phyloP scores from a whole-genome alignment of 1,284 basidiomycete species.

The Sanghuangporus sanghuang region DNA sequence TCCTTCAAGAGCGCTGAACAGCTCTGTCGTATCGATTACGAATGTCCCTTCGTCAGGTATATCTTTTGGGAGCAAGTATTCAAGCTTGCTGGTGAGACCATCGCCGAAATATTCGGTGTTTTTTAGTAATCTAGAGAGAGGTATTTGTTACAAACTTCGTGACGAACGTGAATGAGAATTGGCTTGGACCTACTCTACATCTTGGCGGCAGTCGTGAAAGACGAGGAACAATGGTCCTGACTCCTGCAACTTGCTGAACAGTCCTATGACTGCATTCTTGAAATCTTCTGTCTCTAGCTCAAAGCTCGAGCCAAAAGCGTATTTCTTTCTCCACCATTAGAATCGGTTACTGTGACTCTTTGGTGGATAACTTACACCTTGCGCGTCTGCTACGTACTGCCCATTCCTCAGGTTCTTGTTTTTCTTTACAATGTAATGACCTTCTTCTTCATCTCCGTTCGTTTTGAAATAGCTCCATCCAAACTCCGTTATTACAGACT shows the following conservation, averaged over 20 bases:
- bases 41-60: conserved; percentile 50
- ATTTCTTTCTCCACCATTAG: conserved; percentile 38
- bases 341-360: not conserved
- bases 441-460: conserved; percentile 43
- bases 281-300: conserved; percentile 45
- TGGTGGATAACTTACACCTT: conserved; percentile 40
- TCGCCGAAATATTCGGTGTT: conserved; percentile 49
- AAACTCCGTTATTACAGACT: conserved; percentile 66
- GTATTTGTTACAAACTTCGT: not conserved
- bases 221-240: conserved; percentile 67
- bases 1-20: conserved; percentile 69
- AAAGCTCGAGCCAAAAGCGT: conserved; percentile 58
- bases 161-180: not conserved
- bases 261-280: conserved; percentile 43
- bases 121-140: conserved; percentile 28
- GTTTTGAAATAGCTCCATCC: conserved; percentile 60
- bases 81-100: conserved; percentile 46
- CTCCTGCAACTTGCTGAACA: conserved; percentile 39
- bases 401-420: conserved; percentile 50
- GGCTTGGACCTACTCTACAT: conserved; percentile 53
- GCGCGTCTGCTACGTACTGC: conserved; percentile 55
- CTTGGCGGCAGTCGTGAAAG: conserved; percentile 71
- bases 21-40: conserved; percentile 65
- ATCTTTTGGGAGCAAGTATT: conserved; percentile 49
- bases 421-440: conserved; percentile 66